Evolutionary conservation across 2,329 filamentous ascomycete species (phyloP).

Genomic region (Colletotrichum lini): DNA sequence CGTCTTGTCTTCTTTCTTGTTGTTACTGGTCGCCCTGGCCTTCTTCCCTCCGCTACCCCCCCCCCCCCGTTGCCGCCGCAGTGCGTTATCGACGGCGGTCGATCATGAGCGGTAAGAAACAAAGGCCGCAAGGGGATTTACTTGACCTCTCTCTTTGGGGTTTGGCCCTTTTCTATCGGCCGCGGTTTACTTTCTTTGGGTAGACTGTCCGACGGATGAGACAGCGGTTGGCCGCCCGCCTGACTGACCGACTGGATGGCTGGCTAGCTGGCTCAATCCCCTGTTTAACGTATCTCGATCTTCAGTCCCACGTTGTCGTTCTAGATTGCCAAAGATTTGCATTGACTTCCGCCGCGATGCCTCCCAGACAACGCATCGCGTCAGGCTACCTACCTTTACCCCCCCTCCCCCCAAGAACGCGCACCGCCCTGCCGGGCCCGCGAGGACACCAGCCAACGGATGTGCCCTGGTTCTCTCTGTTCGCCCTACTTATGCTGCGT

Average conservation of each 20-base stretch:
- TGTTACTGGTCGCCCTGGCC: not conserved
- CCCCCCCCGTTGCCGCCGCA: slow-evolving; percentile 11
- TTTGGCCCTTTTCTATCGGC: too few relatives aligned
- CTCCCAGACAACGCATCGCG: slow-evolving; percentile 17
- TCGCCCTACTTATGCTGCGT: slow-evolving; percentile 4
- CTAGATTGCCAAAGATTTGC: slow-evolving; percentile 12
- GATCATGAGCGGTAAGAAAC: slow-evolving; percentile 22
- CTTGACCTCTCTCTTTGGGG: not conserved
- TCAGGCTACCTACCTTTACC: not conserved
- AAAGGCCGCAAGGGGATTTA: not conserved
- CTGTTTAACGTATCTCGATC: not conserved
- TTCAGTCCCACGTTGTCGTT: slow-evolving; percentile 5
- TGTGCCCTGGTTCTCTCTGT: slow-evolving; percentile 2
- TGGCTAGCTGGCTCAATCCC: not conserved
- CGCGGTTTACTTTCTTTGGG: not conserved
- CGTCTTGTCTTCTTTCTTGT: not conserved
- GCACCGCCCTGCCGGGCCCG: not conserved
- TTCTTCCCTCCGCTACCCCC: slow-evolving; percentile 2
- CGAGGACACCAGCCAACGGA: not conserved
- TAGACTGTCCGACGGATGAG: not conserved
- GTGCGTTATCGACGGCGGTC: not conserved
- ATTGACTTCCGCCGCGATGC: not conserved
- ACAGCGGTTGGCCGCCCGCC: not conserved
- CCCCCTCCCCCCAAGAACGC: not conserved
- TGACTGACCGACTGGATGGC: not conserved